A percentile compares a stretch with the other conserved stretches of the same genome.
Conservation (phyloP, 2,329 filamentous ascomycete genomes). For the Polychaeton citri region DNA sequence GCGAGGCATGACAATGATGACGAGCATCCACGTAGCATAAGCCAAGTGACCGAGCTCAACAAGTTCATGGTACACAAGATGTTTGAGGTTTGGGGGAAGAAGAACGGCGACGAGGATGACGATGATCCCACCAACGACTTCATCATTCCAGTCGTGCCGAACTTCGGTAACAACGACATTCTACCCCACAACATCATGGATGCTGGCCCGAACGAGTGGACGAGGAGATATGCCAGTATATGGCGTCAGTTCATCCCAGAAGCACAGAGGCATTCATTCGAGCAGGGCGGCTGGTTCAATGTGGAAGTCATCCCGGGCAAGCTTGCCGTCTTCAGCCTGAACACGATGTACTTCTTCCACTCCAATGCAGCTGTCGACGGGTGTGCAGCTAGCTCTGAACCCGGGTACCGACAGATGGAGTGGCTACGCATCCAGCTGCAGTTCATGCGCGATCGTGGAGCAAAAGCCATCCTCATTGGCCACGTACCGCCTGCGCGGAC, state of each 20-base stretch:
- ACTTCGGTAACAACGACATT: conserved; percentile 93
- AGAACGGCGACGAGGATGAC: conserved; percentile 34
- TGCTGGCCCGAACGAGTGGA: conserved; percentile 76
- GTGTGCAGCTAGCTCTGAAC: conserved; percentile 63
- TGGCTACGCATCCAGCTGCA: conserved; percentile 87
- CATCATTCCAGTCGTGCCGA: conserved; percentile 71
- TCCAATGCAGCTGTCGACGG: conserved; percentile 90
- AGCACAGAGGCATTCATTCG: conserved; percentile 79
- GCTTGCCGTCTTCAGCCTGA: conserved; percentile 83
- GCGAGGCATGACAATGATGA: conserved; percentile 28
- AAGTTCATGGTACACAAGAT: conserved; percentile 63
- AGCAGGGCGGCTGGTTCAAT: conserved; percentile 87
- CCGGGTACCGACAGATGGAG: conserved; percentile 88
- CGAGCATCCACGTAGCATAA: conserved; percentile 56
- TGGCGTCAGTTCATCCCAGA: conserved; percentile 87
- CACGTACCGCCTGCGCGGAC: conserved; percentile 89
- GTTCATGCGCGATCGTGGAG: conserved; percentile 64
- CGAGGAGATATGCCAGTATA: conserved; percentile 60
- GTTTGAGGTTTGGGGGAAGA: conserved; percentile 53
- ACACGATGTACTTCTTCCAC: conserved; percentile 81
- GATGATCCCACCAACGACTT: conserved; percentile 44
- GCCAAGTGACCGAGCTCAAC: conserved; percentile 70
- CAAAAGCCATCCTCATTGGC: conserved; percentile 90
- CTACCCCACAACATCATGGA: conserved; percentile 90
- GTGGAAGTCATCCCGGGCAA: conserved; percentile 79